Base-by-base conservation (phyloP, 768 basidiomycete genomes). In the Phylloporus scabripes region DNA sequence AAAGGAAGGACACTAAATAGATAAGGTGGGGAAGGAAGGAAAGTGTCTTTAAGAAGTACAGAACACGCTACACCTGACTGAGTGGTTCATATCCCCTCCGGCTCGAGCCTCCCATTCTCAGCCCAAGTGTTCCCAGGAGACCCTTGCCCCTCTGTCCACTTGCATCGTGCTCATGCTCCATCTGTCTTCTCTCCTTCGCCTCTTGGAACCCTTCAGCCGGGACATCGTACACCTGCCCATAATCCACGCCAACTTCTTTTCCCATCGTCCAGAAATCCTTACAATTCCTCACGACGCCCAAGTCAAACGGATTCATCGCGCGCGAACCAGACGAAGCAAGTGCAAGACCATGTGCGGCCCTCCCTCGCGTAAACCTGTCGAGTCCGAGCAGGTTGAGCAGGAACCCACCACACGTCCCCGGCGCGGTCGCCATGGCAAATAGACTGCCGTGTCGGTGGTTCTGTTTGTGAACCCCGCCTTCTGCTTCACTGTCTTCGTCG, bases 211-310 rank as follows among this genome's bases (percentile, higher is more conserved):
- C 93, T 62, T 93, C 92, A 3, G 73, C 54, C 5, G 94, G 93
- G 21, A 98, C 81, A 68, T 93, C 91, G 70, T 94, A 95, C 64
- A 96, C 64, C 56, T 75, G 73, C 46, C 90, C 88, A 70, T 96
- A 99, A 64, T 94, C 85, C 40, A 99, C 88, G 2, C 90, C 91
- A 21, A 95, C 70, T 67, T 91, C 88, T 51, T 75, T 74, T 20
- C 93, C 91, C 48, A 78, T 79, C 42, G 82, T 81, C 95, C 95
- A 99, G 68, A 99, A 98, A 72, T 99, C 95, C 59, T 79, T 81
- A 66, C 92, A 94, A 63, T 94, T 94, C 49, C 74, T 73, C 17
- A 78, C 69, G 14, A 86, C 40, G 2, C 94, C 94, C 18, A 88
- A 59, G 68, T 96, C 92, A 65, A 98, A 99, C 34, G 95, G 96